Conservation (phyloP, 176 grass and related monocot species). For the Oryza australiensis region DNA sequence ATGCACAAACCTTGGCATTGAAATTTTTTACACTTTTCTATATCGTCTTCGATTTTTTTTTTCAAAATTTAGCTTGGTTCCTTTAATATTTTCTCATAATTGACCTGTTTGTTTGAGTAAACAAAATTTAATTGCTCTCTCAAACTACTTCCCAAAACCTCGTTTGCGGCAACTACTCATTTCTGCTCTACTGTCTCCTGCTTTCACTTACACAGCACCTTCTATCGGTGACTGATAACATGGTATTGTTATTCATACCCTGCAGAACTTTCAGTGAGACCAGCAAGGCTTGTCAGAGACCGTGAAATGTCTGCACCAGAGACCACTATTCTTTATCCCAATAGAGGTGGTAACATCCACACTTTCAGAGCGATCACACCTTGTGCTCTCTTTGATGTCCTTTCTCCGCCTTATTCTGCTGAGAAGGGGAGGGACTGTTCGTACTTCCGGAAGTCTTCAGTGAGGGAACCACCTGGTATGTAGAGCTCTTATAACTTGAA, state of each 20-base stretch:
- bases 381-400: conserved; percentile 94
- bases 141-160: neutral
- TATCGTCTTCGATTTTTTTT: neutral
- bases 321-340: conserved; percentile 87
- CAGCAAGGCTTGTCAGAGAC: conserved; percentile 74
- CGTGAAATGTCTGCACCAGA: conserved; percentile 79
- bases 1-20: neutral
- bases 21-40: neutral
- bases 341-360: conserved; percentile 88
- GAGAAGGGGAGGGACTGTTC: conserved; percentile 83
- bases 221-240: neutral
- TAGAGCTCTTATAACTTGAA: conserved; percentile 15
- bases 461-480: conserved; percentile 55
- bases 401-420: conserved; percentile 87
- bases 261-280: conserved; percentile 48
- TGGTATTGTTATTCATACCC: conserved; percentile 4
- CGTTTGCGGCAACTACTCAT: neutral
- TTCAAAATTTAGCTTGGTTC: neutral
- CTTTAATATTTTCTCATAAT: neutral
- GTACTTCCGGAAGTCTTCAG: conserved; percentile 67
- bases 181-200: neutral
- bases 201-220: neutral
- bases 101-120: neutral
- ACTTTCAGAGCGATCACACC: conserved; percentile 90
- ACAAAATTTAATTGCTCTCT: neutral